These are phyloP conservation scores for Teunomyces panamensis DNA, from an alignment of 805 yeast genomes.

Conservation along the genomic window DNA sequence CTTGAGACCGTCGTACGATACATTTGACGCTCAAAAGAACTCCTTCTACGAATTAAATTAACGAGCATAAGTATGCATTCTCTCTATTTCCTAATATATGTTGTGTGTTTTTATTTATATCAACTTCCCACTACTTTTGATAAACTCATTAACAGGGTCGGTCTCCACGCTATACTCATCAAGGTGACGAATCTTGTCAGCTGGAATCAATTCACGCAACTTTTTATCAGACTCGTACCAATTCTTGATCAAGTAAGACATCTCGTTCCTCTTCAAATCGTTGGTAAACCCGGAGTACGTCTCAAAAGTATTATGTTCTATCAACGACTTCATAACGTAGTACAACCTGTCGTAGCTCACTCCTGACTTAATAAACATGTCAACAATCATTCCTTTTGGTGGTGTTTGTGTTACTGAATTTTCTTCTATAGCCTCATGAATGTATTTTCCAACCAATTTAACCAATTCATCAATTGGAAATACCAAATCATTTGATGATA, in stretches of 20 bases:
- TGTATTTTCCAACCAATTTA: constrained; percentile 59
- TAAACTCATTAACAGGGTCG: constrained; percentile 52
- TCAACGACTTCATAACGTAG: constrained; percentile 57
- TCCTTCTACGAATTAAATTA: constrained; percentile 43
- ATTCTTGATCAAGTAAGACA: constrained; percentile 58
- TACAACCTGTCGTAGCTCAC: constrained; percentile 63
- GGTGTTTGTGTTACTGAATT: constrained; percentile 30
- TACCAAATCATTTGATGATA: constrained; percentile 68
- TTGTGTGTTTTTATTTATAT: constrained; percentile 5
- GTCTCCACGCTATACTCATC: constrained; percentile 45
- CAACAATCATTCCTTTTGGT: constrained; percentile 56
- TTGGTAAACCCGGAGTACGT: constrained; percentile 45
- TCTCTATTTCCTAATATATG: not conserved
- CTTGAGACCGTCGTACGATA: constrained; percentile 26
- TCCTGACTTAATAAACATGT: constrained; percentile 62
- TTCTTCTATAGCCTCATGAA: constrained; percentile 38
- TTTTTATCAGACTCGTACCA: constrained; percentile 69
- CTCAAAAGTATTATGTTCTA: constrained; percentile 58
- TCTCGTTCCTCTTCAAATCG: constrained; percentile 45
- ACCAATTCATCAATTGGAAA: constrained; percentile 75
- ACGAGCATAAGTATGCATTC: constrained; percentile 3
- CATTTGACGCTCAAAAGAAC: constrained; percentile 31
- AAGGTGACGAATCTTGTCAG: constrained; percentile 44
- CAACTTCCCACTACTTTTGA: constrained; percentile 15
- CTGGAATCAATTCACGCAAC: constrained; percentile 54